Percentiles rank a stretch among this genome's conserved stretches.
These are phyloP conservation scores for Mycena sp. DNA, from an alignment of 1,284 basidiomycete species.

Conservation along the genomic window DNA sequence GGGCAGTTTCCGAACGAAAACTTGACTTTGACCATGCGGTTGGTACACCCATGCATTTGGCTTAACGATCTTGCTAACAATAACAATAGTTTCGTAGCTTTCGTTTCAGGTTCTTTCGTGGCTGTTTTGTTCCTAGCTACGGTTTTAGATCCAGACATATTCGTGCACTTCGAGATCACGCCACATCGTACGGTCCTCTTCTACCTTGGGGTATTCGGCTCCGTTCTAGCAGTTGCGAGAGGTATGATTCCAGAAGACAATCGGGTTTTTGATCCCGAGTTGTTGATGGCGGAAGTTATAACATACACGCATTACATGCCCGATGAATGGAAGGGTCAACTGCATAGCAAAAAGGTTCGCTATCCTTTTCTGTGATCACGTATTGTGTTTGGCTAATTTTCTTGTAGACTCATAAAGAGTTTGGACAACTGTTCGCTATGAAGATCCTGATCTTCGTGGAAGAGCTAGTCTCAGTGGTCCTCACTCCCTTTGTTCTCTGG, in stretches of 20 bases:
- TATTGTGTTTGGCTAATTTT: constrained; percentile 11
- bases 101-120: constrained; percentile 95
- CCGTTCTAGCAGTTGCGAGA: constrained; percentile 87
- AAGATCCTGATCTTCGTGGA: constrained; percentile 88
- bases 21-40: constrained; percentile 90
- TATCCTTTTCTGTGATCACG: constrained; percentile 27
- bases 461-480: constrained; percentile 90
- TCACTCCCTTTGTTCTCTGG: constrained; percentile 96
- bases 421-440: constrained; percentile 90
- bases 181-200: constrained; percentile 93
- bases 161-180: constrained; percentile 95
- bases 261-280: constrained; percentile 91
- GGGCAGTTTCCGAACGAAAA: constrained; percentile 98
- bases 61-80: neutral
- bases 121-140: constrained; percentile 93
- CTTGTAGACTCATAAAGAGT: constrained; percentile 86
- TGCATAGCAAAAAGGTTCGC: constrained; percentile 87
- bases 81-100: constrained; percentile 88
- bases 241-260: constrained; percentile 98
- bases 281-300: constrained; percentile 91
- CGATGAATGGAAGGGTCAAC: constrained; percentile 86
- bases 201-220: constrained; percentile 91
- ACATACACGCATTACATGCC: constrained; percentile 97
- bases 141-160: constrained; percentile 90
- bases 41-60: constrained; percentile 37